Conservation (phyloP, 352 stramenopile species). For the Pythium brachiatum region DNA sequence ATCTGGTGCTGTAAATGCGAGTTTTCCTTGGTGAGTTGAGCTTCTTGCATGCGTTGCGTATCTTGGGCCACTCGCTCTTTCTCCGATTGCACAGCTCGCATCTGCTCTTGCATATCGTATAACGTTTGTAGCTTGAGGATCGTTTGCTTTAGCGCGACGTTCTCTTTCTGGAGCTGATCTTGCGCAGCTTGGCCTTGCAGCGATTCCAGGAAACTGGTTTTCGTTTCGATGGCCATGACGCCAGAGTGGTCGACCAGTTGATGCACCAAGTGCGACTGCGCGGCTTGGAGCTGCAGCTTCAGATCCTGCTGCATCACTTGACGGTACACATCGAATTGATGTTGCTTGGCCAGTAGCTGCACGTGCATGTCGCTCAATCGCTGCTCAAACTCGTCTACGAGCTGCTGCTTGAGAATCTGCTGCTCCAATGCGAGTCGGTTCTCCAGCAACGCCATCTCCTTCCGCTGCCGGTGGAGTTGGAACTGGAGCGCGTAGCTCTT, state of each 20-base stretch:
- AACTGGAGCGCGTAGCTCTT: slow-evolving; percentile 45
- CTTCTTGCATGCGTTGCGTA: slow-evolving; percentile 34
- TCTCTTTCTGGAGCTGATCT: slow-evolving; percentile 56
- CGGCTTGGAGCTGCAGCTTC: slow-evolving; percentile 47
- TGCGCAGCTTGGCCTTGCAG: slow-evolving; percentile 42
- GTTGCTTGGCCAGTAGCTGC: slow-evolving; percentile 50
- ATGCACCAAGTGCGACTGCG: slow-evolving; percentile 51
- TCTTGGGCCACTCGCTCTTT: slow-evolving; percentile 37
- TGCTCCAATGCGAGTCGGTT: slow-evolving; percentile 38
- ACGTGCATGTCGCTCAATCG: slow-evolving; percentile 51
- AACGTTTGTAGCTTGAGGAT: slow-evolving; percentile 66
- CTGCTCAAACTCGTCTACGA: slow-evolving; percentile 54
- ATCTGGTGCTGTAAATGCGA: slow-evolving; percentile 46
- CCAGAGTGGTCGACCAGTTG: slow-evolving; percentile 63
- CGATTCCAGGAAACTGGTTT: slow-evolving; percentile 42
- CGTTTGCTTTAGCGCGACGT: slow-evolving; percentile 62
- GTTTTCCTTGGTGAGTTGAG: slow-evolving; percentile 42
- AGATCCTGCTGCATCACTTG: slow-evolving; percentile 59
- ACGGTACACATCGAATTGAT: slow-evolving; percentile 66
- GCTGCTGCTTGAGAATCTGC: slow-evolving; percentile 38
- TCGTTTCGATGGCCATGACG: slow-evolving; percentile 47
- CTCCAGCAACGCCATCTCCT: slow-evolving; percentile 29
- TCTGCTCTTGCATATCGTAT: slow-evolving; percentile 59
- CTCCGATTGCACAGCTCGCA: slow-evolving; percentile 33
- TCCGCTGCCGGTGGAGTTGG: slow-evolving; percentile 12